Conservation (phyloP, 2,329 filamentous ascomycete genomes). For the Blastomyces gilchristii region DNA sequence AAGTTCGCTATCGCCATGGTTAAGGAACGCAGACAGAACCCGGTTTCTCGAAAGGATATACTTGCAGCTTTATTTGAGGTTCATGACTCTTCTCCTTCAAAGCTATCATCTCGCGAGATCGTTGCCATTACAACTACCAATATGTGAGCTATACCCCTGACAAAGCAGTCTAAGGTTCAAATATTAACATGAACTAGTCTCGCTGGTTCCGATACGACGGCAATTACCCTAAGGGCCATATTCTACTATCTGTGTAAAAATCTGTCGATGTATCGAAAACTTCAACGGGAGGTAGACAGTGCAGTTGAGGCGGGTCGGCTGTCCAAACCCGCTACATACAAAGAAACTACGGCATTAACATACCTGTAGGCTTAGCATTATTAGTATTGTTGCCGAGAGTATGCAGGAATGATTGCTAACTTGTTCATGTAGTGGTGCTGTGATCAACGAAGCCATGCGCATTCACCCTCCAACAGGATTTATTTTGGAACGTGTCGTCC, state of each 20-base stretch:
- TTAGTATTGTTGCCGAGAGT: background rate
- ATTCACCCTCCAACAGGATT: conserved; percentile 12
- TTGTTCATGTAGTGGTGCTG: background rate
- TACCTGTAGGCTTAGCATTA: background rate
- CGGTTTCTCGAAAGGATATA: background rate
- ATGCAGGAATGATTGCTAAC: background rate
- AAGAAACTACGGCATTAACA: background rate
- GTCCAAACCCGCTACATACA: background rate
- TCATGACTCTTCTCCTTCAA: background rate
- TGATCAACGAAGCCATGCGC: conserved; percentile 13
- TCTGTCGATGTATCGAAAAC: conserved; percentile 20
- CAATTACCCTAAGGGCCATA: conserved; percentile 11
- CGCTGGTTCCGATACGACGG: conserved; percentile 18
- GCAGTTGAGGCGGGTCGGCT: background rate
- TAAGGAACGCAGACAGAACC: background rate
- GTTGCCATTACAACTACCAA: background rate
- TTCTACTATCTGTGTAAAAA: conserved; percentile 16
- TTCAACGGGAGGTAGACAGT: conserved; percentile 18
- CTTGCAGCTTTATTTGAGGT: background rate
- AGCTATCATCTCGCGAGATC: background rate
- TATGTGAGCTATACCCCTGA: background rate
- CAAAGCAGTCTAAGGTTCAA: background rate
- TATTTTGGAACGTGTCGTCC: conserved; percentile 13
- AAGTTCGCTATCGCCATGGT: background rate
- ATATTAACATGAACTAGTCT: conserved; percentile 34